Conservation (phyloP, 768 basidiomycete species). For the Naganishia vishniacii region DNA sequence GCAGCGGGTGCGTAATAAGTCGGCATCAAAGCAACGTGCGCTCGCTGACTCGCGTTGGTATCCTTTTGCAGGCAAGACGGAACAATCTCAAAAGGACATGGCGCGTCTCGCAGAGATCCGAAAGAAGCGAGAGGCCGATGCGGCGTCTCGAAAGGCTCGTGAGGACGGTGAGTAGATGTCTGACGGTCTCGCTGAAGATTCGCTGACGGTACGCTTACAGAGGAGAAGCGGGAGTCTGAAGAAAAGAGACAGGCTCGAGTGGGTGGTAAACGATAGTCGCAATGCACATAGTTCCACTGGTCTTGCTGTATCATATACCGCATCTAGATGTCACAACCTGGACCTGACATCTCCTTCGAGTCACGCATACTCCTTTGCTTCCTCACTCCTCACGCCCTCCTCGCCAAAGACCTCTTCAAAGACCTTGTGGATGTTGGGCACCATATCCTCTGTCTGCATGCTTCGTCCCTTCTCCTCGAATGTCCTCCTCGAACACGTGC, state of each 20-base stretch:
- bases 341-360: not conserved
- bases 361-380: constrained; percentile 24
- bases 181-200: too few species aligned
- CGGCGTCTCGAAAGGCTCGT: constrained; percentile 53
- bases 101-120: constrained; percentile 77
- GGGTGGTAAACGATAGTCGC: constrained; percentile 20
- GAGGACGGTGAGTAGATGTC: constrained; percentile 11
- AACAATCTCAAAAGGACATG: constrained; percentile 81
- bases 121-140: constrained; percentile 79
- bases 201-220: not conserved
- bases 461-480: constrained; percentile 71
- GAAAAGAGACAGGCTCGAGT: constrained; percentile 24
- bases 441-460: constrained; percentile 75
- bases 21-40: too few species aligned
- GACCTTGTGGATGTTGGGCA: constrained; percentile 57
- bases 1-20: constrained; percentile 36
- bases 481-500: constrained; percentile 70
- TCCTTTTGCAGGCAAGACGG: constrained; percentile 71
- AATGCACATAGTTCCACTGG: not conserved
- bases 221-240: constrained; percentile 22
- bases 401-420: constrained; percentile 67
- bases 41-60: constrained; percentile 55
- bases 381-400: constrained; percentile 22
- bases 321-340: constrained; percentile 1
- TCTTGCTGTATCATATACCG: not conserved